Percentiles rank a stretch among this genome's conserved stretches.
Conservation (phyloP, 164 flowering plant species). For the Macadamia integrifolia region DNA sequence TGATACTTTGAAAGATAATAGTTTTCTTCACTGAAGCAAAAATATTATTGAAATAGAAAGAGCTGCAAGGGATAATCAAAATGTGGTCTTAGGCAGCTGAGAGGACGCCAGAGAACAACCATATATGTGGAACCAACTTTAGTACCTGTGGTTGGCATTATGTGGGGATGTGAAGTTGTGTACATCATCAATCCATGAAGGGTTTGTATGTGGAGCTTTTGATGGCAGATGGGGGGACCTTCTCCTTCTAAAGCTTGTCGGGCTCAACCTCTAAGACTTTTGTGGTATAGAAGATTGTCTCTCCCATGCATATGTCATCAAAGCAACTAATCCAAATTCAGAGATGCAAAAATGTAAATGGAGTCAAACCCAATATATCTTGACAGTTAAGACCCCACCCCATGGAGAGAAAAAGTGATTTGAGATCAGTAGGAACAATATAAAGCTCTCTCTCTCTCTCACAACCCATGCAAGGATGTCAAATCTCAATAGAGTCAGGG, state of each 20-base stretch:
- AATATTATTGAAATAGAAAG: too few relatives aligned
- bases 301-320: conserved; percentile 25
- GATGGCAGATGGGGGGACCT: conserved; percentile 24
- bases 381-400: conserved; percentile 15
- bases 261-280: conserved; percentile 35
- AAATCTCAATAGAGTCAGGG: conserved; percentile 6
- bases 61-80: background rate
- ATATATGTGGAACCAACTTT: conserved; percentile 9
- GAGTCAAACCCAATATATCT: conserved; percentile 26
- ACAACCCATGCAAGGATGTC: conserved; percentile 4
- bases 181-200: conserved; percentile 22
- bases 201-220: conserved; percentile 22
- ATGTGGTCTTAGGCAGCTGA: background rate
- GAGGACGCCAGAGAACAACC: background rate
- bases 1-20: too few relatives aligned
- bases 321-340: conserved; percentile 15
- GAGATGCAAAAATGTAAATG: conserved; percentile 11
- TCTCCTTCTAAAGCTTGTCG: conserved; percentile 25
- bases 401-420: conserved; percentile 6
- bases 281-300: conserved; percentile 67
- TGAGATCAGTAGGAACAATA: conserved; percentile 27
- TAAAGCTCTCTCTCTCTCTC: conserved; percentile 21
- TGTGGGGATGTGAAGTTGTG: conserved; percentile 23
- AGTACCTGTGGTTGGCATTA: conserved; percentile 19
- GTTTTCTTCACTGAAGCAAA: too few relatives aligned